Percentiles rank a stretch among this genome's conserved stretches.
Conservation (phyloP, 2,329 filamentous ascomycete genomes). For the Cadophora sp. region DNA sequence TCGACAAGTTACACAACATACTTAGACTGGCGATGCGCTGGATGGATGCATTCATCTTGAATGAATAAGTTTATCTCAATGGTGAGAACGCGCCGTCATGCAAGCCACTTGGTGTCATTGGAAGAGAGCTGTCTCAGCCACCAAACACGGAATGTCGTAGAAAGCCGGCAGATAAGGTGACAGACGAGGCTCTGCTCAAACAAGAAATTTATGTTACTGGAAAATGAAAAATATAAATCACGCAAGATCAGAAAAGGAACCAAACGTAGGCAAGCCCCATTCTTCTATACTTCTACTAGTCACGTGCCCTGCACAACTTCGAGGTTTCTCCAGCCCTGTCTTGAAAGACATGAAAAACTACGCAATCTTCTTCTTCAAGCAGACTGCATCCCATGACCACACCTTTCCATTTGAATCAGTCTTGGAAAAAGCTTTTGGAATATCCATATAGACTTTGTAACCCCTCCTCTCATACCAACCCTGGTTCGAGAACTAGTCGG, state of each 20-base stretch:
- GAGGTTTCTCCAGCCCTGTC: too few species aligned
- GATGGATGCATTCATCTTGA: background rate
- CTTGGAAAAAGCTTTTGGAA: constrained; percentile 26
- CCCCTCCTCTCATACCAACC: constrained; percentile 41
- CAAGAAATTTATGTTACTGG: background rate
- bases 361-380: constrained; percentile 35
- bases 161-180: background rate
- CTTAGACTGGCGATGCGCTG: background rate
- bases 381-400: constrained; percentile 33
- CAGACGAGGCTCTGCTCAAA: background rate
- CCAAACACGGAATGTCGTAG: background rate
- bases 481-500: constrained; percentile 35
- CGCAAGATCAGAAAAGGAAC: too few species aligned
- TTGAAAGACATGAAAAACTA: background rate
- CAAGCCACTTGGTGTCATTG: background rate
- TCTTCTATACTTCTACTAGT: too few species aligned
- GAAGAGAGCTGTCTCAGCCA: background rate
- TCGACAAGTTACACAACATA: background rate
- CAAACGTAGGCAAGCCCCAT: too few species aligned
- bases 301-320: too few species aligned
- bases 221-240: too few species aligned
- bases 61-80: background rate
- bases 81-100: background rate
- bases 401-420: constrained; percentile 30
- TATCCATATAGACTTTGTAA: constrained; percentile 32